Evolutionary conservation across 2,329 filamentous ascomycete genomes (phyloP), one percentile per base, ranked within the genome.

Genomic region (Clonostachys solani): DNA sequence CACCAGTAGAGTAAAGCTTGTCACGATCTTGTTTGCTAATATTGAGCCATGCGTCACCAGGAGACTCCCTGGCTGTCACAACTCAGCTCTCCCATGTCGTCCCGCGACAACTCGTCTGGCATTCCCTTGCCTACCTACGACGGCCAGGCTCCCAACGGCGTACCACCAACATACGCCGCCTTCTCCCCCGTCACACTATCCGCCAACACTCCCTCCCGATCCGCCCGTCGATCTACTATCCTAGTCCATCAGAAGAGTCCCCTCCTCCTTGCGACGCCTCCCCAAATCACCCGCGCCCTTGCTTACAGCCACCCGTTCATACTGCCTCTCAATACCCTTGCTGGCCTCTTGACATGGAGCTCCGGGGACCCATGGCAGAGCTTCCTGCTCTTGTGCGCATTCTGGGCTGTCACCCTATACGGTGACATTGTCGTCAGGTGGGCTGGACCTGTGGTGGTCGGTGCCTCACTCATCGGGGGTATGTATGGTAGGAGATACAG

Each of bases 191-290:
- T 86, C 18, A 89, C 87, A 18, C 80, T 92, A 55, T 86, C 83
- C 41, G 81, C 86, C 48, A 79, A 80, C 36, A 78, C 83, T 6
- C 75, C 86, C 42, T 75, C 74, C 47, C 71, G 75, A 49, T 73
- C 78, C 33, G 77, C 80, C 41, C 87, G 92, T 52, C 84, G 89
- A 42, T 95, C 90, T 16, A 95, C 90, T 48, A 92, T 99, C 56
- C 83, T 97, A 56, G 92, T 99, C 17, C 92, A 97, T 67, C 92
- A 96, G 66, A 99, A 97, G 70, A 96, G 90, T 15, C 94, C 94
- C 12, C 71, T 99, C 42, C 78, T 99, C 16, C 85, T 95, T 50
- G 91, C 92, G 15, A 99, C 94, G 10, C 94, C 94, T 40, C 94
- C 94, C 2, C 89, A 96, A 62, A 86, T 99, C 63, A 99, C 94